phyloP scores from a whole-genome alignment of 176 grass and related monocot genomes.

The Secale cereale region DNA sequence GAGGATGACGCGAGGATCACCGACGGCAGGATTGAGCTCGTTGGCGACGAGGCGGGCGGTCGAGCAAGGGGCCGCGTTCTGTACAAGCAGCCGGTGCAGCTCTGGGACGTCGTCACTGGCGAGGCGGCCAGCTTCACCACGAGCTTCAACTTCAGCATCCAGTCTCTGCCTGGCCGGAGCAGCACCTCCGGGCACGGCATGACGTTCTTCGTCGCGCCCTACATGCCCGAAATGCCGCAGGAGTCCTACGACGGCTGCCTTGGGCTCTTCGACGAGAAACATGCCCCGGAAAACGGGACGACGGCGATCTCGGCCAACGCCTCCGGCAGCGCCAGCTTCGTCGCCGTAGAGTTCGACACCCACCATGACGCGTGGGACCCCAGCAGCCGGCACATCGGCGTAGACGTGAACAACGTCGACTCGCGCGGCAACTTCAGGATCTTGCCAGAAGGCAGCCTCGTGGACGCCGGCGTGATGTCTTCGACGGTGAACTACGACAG shows the following conservation, averaged over 20 bases:
- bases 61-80: neutral
- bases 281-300: too few relatives aligned
- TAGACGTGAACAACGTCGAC: constrained; percentile 42
- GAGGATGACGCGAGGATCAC: too few relatives aligned
- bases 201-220: constrained; percentile 54
- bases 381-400: constrained; percentile 33
- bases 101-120: neutral
- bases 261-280: constrained; percentile 22
- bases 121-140: neutral
- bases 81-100: neutral
- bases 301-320: neutral
- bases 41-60: too few relatives aligned
- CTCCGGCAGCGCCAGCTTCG: constrained; percentile 7
- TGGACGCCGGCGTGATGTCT: constrained; percentile 19
- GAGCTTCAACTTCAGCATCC: too few relatives aligned
- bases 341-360: constrained; percentile 65
- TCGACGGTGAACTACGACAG: constrained; percentile 33
- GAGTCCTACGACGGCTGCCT: constrained; percentile 39
- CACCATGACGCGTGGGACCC: constrained; percentile 31
- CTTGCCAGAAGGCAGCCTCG: constrained; percentile 21
- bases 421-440: constrained; percentile 16
- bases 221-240: constrained; percentile 15
- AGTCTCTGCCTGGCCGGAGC: too few relatives aligned
- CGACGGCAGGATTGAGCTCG: too few relatives aligned
- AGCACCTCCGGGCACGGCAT: constrained; percentile 25